Percentiles rank a stretch among this genome's conserved stretches.
phyloP scores from a whole-genome alignment of 768 basidiomycete genomes.

The Termitomyces heimii region DNA sequence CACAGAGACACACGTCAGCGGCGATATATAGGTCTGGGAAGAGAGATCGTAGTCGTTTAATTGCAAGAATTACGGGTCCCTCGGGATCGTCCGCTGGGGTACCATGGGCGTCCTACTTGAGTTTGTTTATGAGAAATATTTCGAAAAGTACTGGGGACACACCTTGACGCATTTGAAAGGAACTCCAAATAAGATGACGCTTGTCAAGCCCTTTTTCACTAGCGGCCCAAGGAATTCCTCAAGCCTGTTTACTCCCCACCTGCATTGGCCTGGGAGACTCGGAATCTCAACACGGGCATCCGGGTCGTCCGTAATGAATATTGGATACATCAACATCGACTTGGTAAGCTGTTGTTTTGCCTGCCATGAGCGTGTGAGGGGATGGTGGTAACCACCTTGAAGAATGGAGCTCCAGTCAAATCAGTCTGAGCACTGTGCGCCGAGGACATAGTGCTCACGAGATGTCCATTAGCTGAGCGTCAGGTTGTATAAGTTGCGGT shows the following conservation, averaged over 20 bases:
- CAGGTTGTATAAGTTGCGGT: neutral
- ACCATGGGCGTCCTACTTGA: constrained; percentile 66
- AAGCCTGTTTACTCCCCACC: constrained; percentile 96
- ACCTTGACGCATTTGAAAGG: constrained; percentile 80
- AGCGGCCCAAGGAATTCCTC: constrained; percentile 82
- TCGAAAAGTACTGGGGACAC: neutral
- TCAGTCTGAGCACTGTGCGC: constrained; percentile 4
- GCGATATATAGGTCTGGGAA: constrained; percentile 89
- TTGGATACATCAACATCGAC: constrained; percentile 98
- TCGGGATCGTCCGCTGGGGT: constrained; percentile 84
- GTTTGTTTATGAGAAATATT: neutral
- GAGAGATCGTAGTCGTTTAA: constrained; percentile 65
- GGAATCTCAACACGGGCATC: constrained; percentile 75
- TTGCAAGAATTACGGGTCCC: constrained; percentile 94
- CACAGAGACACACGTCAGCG: constrained; percentile 97
- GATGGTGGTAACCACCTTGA: constrained; percentile 93
- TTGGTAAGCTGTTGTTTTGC: constrained; percentile 73
- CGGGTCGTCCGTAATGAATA: constrained; percentile 95
- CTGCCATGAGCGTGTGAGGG: constrained; percentile 86
- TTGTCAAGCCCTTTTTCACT: constrained; percentile 82
- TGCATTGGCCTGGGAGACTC: constrained; percentile 76
- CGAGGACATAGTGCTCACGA: constrained; percentile 28
- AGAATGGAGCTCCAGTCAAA: constrained; percentile 59
- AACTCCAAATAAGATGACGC: constrained; percentile 94
- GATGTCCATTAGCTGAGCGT: constrained; percentile 30